Conservation (phyloP, 2,329 filamentous ascomycete genomes). For the Sporothrix curviconia region DNA sequence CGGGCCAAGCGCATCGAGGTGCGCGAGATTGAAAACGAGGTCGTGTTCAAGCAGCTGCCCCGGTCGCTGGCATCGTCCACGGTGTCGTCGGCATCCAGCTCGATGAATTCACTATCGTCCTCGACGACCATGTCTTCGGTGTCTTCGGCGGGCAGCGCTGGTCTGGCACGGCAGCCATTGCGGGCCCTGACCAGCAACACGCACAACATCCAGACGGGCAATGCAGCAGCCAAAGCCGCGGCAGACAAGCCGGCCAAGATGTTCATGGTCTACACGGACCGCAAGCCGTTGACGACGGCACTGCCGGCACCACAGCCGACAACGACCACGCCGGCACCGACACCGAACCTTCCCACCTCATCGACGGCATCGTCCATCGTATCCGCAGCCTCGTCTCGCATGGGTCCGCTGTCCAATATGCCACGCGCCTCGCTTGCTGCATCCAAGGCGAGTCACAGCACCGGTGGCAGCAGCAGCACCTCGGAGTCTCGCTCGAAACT, state of each 20-base stretch:
- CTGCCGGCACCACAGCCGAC: constrained; percentile 2
- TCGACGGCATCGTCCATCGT: constrained; percentile 25
- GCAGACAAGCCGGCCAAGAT: constrained; percentile 67
- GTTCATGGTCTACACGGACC: constrained; percentile 83
- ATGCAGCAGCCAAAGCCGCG: constrained; percentile 33
- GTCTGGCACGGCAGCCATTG: constrained; percentile 64
- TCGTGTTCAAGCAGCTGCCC: constrained; percentile 72
- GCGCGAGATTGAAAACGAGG: constrained; percentile 90
- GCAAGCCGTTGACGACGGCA: constrained; percentile 27
- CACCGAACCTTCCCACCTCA: constrained; percentile 22
- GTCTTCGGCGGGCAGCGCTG: constrained; percentile 27
- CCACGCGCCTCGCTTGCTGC: constrained; percentile 14
- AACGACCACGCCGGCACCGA: not conserved
- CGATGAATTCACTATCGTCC: too few species aligned
- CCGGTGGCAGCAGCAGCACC: too few species aligned
- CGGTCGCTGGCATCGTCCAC: constrained; percentile 27
- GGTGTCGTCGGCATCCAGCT: not conserved
- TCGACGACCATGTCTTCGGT: too few species aligned
- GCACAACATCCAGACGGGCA: constrained; percentile 63
- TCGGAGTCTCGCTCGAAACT: constrained; percentile 36
- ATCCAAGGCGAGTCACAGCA: too few species aligned
- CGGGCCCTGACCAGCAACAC: constrained; percentile 64
- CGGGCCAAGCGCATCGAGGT: constrained; percentile 95
- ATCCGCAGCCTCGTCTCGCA: constrained; percentile 15
- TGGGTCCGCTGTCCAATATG: constrained; percentile 27